These are phyloP conservation scores for Stephanocyclus meneghinianus DNA, from an alignment of 352 stramenopile genomes.

Conservation along the genomic window DNA sequence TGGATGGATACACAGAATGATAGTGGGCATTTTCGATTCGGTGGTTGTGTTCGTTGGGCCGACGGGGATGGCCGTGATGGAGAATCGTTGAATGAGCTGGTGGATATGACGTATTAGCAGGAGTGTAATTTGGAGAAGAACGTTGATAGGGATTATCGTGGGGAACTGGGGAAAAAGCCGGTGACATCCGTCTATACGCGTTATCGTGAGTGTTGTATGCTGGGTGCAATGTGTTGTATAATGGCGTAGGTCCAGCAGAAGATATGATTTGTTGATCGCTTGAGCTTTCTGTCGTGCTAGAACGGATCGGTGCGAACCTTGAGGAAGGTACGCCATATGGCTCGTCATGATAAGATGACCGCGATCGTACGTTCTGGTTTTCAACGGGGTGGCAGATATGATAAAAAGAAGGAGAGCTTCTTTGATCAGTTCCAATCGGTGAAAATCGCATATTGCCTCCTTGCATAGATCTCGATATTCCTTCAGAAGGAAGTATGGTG, in stretches of 20 bases:
- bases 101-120: neutral
- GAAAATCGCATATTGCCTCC: neutral
- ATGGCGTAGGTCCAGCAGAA: neutral
- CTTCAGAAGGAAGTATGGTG: neutral
- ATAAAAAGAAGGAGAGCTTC: no score
- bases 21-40: neutral
- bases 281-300: neutral
- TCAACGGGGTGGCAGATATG: neutral
- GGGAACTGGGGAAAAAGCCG: neutral
- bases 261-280: neutral
- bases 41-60: neutral
- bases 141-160: neutral
- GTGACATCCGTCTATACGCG: no score
- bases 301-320: neutral
- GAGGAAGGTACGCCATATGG: neutral
- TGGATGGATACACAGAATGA: neutral
- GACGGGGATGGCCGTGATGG: neutral
- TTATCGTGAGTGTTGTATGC: neutral
- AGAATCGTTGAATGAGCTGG: neutral
- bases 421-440: neutral
- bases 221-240: neutral
- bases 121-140: slow-evolving; percentile 1
- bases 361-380: neutral
- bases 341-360: neutral
- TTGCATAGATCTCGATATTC: neutral